Evolutionary conservation across 768 basidiomycete genomes (phyloP).

Genomic region (Rhodotorula graminis): DNA sequence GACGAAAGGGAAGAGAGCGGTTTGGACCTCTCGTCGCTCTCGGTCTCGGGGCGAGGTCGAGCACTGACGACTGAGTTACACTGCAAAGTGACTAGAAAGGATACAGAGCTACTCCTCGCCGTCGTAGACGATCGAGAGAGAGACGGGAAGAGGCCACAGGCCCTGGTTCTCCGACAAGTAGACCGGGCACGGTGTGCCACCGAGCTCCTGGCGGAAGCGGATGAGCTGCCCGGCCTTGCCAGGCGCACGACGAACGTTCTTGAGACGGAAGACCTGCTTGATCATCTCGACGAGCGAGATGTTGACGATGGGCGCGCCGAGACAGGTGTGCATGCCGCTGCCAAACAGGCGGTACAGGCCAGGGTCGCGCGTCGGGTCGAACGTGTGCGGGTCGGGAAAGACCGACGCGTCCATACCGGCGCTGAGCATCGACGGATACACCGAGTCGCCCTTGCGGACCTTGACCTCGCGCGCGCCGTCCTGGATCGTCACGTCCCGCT

Average conservation of each 20-base stretch:
- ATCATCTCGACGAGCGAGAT: constrained; percentile 1
- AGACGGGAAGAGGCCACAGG: constrained; percentile 4
- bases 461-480: constrained; percentile 18
- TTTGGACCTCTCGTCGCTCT: too few species aligned
- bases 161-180: not conserved
- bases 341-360: constrained; percentile 22
- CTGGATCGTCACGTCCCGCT: not conserved
- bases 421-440: constrained; percentile 1
- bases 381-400: constrained; percentile 9
- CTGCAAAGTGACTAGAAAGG: too few species aligned
- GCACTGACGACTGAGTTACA: too few species aligned
- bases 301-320: constrained; percentile 14
- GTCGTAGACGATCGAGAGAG: constrained; percentile 19
- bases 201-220: not conserved
- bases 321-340: constrained; percentile 18
- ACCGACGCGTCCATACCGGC: constrained; percentile 20
- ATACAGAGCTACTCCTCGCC: not conserved
- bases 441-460: constrained; percentile 18
- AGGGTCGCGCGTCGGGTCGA: constrained; percentile 3
- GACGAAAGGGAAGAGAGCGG: too few species aligned
- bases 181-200: constrained; percentile 2
- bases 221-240: constrained; percentile 12
- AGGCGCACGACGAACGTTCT: constrained; percentile 24
- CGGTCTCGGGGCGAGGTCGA: too few species aligned
- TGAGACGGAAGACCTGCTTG: constrained; percentile 10